Base-by-base conservation (phyloP, 495 filamentous ascomycete species). In the Penicillium desertorum region DNA sequence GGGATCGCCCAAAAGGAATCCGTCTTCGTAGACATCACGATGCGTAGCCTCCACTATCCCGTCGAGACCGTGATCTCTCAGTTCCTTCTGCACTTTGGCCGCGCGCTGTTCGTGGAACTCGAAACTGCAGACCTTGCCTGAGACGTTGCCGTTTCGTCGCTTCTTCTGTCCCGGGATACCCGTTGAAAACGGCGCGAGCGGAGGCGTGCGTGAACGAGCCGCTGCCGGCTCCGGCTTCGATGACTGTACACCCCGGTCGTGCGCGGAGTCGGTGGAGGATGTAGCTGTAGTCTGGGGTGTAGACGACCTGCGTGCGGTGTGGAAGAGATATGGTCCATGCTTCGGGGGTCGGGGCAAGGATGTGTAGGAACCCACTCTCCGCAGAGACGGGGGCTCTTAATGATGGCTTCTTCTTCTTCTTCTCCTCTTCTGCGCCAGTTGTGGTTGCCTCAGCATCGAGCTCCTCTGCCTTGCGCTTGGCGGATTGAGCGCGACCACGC, bases 251-350 rank as follows among this genome's bases (percentile, higher is more conserved):
- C 3, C 94, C 95, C 0, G 94, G 91, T 22, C 89, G 75, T 3
- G 86, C 93, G 14, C 90, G 84, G 47, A 98, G 79, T 45, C 91
- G 81, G 67, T 96, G 91, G 22, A 98, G 81, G 37, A 98, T 87
- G 67, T 94, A 98, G 73, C 92, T 96, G 74, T 96, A 96, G 71
- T 98, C 94, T 10, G 95, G 91, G 2, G 91, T 96, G 67, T 98
- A 98, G 60, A 98, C 94, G 47, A 98, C 93, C 73, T 98, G 94
- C 9, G 94, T 98, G 47, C 94, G 82, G 69, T 98, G 94, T 3
- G 92, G 94, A 37, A 98, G 80, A 37, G 87, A 90, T 25, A 83
- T 74, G 0, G 95, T 98, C 94, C 94, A 98, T 16, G 88, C 78
- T 71, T 98, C 94, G 14, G 94, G 90, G 0, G 95, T 96, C 0